A percentile compares a stretch with the other conserved stretches of the same genome.
These are phyloP conservation scores for Mycena galericulata DNA, from an alignment of 768 basidiomycete genomes.

Conservation along the genomic window DNA sequence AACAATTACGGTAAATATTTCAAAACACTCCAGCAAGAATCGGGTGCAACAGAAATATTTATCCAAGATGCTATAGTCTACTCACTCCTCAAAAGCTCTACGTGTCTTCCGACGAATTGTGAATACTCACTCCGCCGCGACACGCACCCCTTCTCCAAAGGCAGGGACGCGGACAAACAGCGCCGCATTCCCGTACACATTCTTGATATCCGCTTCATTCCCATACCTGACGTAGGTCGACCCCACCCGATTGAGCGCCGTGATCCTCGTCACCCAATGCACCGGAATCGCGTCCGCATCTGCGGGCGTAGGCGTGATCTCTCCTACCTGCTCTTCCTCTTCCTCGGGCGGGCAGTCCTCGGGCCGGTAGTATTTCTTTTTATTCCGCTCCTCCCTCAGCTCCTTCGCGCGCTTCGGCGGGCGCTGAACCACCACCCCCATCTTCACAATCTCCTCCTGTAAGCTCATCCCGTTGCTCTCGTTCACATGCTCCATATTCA, in stretches of 20 bases:
- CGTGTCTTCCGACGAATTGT: no score
- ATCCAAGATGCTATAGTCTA: no score
- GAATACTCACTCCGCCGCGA: no score
- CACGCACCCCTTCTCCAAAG: slow-evolving; percentile 5
- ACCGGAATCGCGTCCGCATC: neutral
- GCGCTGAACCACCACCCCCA: neutral
- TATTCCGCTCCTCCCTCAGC: neutral
- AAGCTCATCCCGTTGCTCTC: neutral
- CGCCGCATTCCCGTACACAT: neutral
- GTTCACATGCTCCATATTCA: neutral
- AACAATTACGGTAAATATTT: no score
- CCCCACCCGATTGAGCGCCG: neutral
- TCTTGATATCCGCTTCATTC: neutral
- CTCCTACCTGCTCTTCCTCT: neutral
- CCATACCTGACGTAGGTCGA: slow-evolving; percentile 1
- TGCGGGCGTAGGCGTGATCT: neutral
- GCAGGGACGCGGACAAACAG: slow-evolving; percentile 39
- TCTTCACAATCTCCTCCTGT: neutral
- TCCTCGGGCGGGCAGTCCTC: neutral
- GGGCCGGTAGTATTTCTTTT: neutral
- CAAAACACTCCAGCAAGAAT: no score
- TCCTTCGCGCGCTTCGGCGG: neutral
- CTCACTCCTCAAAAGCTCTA: no score
- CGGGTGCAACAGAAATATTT: no score
- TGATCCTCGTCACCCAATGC: slow-evolving; percentile 6